phyloP scores from a whole-genome alignment of 2,329 filamentous ascomycete genomes.

The Seiridium unicorne region DNA sequence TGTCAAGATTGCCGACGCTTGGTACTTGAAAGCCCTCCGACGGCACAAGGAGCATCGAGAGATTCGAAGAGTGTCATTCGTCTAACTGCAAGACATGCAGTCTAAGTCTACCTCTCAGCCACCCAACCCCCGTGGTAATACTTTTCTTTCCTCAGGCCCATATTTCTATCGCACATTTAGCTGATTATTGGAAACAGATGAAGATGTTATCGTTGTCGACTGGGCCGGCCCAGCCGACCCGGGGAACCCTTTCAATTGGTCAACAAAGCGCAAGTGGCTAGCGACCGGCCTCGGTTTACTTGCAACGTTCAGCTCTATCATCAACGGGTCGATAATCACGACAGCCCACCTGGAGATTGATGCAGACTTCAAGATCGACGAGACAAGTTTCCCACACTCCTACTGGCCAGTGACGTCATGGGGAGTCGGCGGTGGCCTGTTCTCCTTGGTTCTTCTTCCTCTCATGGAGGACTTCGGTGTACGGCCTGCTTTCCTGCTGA shows the following conservation, averaged over 20 bases:
- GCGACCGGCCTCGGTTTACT: conserved; percentile 24
- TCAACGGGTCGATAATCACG: conserved; percentile 37
- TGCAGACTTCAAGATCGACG: conserved; percentile 34
- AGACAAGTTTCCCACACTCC: conserved; percentile 34
- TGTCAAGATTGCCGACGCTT: too few relatives aligned
- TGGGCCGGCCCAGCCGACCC: conserved; percentile 31
- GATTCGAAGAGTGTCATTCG: neutral
- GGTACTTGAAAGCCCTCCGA: too few relatives aligned
- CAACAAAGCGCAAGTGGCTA: conserved; percentile 31
- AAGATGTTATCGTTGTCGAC: neutral
- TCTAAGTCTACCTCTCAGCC: neutral
- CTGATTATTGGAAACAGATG: neutral
- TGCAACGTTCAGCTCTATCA: conserved; percentile 27
- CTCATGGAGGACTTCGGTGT: conserved; percentile 36
- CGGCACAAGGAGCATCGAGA: too few relatives aligned
- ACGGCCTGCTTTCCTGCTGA: conserved; percentile 20
- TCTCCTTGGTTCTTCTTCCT: conserved; percentile 37
- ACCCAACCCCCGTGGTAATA: neutral
- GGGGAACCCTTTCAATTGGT: conserved; percentile 36
- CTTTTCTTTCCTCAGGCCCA: neutral
- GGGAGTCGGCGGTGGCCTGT: conserved; percentile 39
- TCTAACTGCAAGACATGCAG: neutral
- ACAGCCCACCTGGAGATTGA: conserved; percentile 33
- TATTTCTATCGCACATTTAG: too few relatives aligned
- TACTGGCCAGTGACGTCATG: conserved; percentile 35